These are phyloP conservation scores for Puccinia polysora DNA, from an alignment of 1,284 basidiomycete genomes.

Conservation along the genomic window DNA sequence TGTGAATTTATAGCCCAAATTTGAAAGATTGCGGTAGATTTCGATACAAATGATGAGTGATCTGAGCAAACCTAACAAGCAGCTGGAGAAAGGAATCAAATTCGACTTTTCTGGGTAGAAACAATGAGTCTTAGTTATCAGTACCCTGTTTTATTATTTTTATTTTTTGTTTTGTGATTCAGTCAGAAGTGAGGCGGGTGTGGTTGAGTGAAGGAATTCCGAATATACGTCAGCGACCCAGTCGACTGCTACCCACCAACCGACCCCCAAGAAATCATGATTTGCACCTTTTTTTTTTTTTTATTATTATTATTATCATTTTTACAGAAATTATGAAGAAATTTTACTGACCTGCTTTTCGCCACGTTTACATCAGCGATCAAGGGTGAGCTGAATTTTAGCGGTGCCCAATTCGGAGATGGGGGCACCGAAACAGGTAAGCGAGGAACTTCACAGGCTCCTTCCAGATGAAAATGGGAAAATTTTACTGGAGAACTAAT, in stretches of 20 bases:
- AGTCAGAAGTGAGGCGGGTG: too few species aligned
- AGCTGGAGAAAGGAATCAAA: constrained; percentile 33
- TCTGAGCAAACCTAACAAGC: constrained; percentile 18
- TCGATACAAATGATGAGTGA: background rate
- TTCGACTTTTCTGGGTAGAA: constrained; percentile 16
- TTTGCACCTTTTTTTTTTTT: background rate
- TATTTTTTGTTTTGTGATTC: too few species aligned
- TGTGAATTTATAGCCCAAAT: background rate
- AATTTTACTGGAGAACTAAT: constrained; percentile 1
- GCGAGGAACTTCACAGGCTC: constrained; percentile 1
- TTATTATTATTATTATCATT: background rate
- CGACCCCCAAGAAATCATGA: too few species aligned
- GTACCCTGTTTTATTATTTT: constrained; percentile 9
- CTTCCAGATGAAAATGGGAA: constrained; percentile 39
- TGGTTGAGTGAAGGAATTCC: too few species aligned
- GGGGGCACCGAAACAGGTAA: constrained; percentile 24
- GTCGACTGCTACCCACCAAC: too few species aligned
- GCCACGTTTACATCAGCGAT: constrained; percentile 44
- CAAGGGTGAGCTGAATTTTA: constrained; percentile 26
- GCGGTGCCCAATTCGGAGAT: constrained; percentile 9
- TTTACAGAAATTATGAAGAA: background rate
- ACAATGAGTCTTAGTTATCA: constrained; percentile 34
- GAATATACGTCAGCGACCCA: too few species aligned
- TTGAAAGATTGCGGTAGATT: background rate
- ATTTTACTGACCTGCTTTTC: constrained; percentile 43